Evolutionary conservation across 768 basidiomycete genomes (phyloP).

Genomic region (Lepiota subincarnata): DNA sequence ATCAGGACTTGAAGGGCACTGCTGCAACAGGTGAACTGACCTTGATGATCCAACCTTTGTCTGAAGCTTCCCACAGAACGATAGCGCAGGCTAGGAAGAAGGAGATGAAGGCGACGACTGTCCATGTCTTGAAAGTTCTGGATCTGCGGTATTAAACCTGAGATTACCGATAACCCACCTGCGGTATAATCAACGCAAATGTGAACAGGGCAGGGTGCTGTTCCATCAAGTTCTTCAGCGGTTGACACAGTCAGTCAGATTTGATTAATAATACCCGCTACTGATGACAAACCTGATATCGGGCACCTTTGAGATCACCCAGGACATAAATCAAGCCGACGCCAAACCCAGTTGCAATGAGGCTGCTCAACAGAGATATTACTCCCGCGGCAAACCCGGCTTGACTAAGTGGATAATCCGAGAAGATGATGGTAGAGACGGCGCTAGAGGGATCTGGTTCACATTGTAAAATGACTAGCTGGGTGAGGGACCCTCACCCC

Average conservation of each 20-base stretch:
- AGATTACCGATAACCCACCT: neutral
- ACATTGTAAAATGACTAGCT: neutral
- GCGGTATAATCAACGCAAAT: conserved; percentile 10
- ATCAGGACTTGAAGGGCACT: neutral
- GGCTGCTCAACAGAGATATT: conserved; percentile 12
- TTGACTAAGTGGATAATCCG: conserved; percentile 6
- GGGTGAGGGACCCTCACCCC: neutral
- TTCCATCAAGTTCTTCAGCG: conserved; percentile 3
- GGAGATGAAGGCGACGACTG: conserved; percentile 5
- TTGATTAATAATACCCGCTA: neutral
- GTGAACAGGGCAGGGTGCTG: conserved; percentile 4
- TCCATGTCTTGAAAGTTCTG: conserved; percentile 10
- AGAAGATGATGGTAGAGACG: conserved; percentile 12
- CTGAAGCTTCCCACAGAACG: conserved; percentile 7
- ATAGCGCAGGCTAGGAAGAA: conserved; percentile 8
- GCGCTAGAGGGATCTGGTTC: neutral
- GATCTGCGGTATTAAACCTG: too few species aligned
- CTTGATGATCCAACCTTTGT: conserved; percentile 8
- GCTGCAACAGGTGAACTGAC: neutral
- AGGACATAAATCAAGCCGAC: conserved; percentile 14
- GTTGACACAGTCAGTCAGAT: neutral
- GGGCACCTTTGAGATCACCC: conserved; percentile 9
- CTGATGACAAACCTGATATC: conserved; percentile 7
- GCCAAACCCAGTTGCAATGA: conserved; percentile 13
- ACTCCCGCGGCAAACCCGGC: conserved; percentile 8